A percentile compares a stretch with the other conserved stretches of the same genome.
These are phyloP conservation scores for Anthracocystis panici-leucophaei DNA, from an alignment of 1,284 basidiomycete species.

Conservation along the genomic window DNA sequence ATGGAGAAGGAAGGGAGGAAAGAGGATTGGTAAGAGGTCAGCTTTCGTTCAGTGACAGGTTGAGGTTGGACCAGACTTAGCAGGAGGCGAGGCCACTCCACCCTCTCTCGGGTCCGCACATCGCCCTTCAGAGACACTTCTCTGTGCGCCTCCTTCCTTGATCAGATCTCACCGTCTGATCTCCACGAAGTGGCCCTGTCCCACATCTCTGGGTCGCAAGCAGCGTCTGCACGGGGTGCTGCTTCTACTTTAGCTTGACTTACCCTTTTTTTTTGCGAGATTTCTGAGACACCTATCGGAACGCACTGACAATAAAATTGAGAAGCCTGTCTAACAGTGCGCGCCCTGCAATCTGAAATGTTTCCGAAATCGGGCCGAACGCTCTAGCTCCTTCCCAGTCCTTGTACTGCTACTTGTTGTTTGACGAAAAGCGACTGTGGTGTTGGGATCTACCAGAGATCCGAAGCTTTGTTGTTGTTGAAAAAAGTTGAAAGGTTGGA, in stretches of 20 bases:
- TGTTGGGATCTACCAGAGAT: slow-evolving; percentile 6
- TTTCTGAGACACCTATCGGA: slow-evolving; percentile 34
- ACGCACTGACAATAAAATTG: neutral
- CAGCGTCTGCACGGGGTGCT: neutral
- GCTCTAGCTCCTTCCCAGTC: neutral
- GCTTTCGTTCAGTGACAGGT: neutral
- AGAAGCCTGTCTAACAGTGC: slow-evolving; percentile 31
- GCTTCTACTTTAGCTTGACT: slow-evolving; percentile 4
- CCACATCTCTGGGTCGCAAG: neutral
- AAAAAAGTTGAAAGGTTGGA: neutral
- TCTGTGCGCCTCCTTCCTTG: neutral
- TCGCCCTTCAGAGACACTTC: too few relatives aligned
- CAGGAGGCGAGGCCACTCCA: neutral
- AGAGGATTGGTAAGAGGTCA: neutral
- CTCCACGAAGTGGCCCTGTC: neutral
- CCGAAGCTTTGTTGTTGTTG: neutral
- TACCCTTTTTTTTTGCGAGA: slow-evolving; percentile 7
- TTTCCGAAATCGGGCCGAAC: neutral
- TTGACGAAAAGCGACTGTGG: neutral
- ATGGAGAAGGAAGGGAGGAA: neutral
- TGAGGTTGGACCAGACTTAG: neutral
- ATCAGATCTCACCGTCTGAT: neutral
- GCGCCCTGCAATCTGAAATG: neutral
- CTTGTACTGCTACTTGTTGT: too few relatives aligned
- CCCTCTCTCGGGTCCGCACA: neutral